Evolutionary conservation across 176 grass and related monocot genomes (phyloP).

Genomic region (Carex cristatella): DNA sequence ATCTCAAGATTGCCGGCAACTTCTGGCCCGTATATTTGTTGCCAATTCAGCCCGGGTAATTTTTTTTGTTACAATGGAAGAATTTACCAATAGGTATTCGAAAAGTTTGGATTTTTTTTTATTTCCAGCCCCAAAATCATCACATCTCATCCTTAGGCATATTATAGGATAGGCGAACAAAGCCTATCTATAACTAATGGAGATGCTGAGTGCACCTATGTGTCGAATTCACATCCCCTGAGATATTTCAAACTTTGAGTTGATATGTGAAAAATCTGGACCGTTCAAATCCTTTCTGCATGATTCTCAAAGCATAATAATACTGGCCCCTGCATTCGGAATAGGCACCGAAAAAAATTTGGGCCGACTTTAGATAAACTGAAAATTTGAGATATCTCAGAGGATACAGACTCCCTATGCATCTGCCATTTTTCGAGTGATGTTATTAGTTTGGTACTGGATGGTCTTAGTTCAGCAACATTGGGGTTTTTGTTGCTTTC

Average conservation of each 20-base stretch:
- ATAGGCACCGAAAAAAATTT: too few species aligned
- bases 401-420: not conserved
- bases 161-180: not conserved
- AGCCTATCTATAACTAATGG: too few species aligned
- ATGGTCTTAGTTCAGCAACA: not conserved
- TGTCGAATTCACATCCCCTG: too few species aligned
- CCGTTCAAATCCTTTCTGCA: too few species aligned
- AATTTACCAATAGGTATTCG: not conserved
- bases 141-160: not conserved
- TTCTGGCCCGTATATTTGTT: constrained; percentile 68
- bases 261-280: too few species aligned
- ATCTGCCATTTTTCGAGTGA: not conserved
- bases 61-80: not conserved
- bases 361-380: too few species aligned
- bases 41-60: constrained; percentile 51
- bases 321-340: too few species aligned
- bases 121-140: not conserved
- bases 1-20: constrained; percentile 61
- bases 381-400: too few species aligned
- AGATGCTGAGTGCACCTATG: not conserved
- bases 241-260: too few species aligned
- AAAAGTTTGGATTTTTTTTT: not conserved
- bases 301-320: too few species aligned
- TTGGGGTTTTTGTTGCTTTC: not conserved
- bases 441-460: constrained; percentile 4